Base-by-base conservation (phyloP, 805 yeast genomes). In the Schwanniomyces vanrijiae region DNA sequence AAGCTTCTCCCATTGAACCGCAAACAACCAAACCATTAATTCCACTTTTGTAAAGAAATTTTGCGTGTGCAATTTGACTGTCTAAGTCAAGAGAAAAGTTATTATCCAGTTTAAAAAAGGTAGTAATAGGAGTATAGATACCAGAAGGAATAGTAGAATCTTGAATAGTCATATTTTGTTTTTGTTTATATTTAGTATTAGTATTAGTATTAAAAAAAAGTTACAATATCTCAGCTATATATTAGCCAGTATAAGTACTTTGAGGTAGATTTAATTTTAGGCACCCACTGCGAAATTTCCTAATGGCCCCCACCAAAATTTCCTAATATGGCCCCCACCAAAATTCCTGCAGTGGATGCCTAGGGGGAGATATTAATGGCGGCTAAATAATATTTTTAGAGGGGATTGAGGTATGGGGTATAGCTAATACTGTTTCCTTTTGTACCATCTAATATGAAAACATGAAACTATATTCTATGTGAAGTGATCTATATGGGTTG, bases 1-100 rank as follows among this genome's bases (percentile, higher is more conserved):
- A 51, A 9, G 71, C 63, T 51, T 69, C 75, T 9, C 75, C 75
- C 63, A 68, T 69, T 4, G 73, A 67, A 1, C 75, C 75, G 4
- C 69, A 55, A n/a, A 67, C 58, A 10, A 68, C 71, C 19, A 68
- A 50, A 26, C 71, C 69, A 19, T 54, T 54, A 20, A 69, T 60
- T 6, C 73, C 72, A 25, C 49, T 52, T 5, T 46, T 47, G 39
- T 60, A 52, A 43, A 65, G 47, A 44, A 55, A 49, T 39, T 59
- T 58, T n/a, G 67, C 65, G 41, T 68, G 72, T 25, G 48, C 47
- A 22, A 55, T 54, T 47, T 62, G 69, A 19, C 69, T 54, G 2
- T 59, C 65, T 25, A 62, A 48, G 46, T 68, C 70, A 11, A 68
- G 41, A 4, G 66, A 57, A 33, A 54, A 59, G 20, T 55, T 52